A percentile compares a stretch with the other conserved stretches of the same genome.
These are phyloP conservation scores for Mycena olivaceomarginata DNA, from an alignment of 768 basidiomycete genomes.

Conservation along the genomic window DNA sequence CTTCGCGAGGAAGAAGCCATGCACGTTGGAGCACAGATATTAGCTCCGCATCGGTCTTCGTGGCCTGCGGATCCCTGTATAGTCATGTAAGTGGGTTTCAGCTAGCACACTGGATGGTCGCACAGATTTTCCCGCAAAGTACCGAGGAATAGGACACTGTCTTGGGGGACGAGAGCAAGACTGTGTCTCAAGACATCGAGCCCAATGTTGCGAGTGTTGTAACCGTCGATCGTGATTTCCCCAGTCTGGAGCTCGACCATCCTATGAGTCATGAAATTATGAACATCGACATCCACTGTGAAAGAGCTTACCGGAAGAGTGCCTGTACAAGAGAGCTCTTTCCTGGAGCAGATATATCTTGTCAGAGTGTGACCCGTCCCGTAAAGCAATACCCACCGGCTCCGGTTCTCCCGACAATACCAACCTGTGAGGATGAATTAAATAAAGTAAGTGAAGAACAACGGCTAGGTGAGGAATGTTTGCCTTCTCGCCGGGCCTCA, in stretches of 20 bases:
- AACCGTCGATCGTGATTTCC: constrained; percentile 74
- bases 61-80: constrained; percentile 72
- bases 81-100: constrained; percentile 2
- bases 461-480: not conserved
- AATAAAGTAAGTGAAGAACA: not conserved
- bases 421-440: constrained; percentile 54
- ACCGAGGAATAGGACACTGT: constrained; percentile 71
- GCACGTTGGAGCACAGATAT: constrained; percentile 77
- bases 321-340: constrained; percentile 77
- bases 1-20: constrained; percentile 74
- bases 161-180: constrained; percentile 83
- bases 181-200: constrained; percentile 71
- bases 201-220: constrained; percentile 71
- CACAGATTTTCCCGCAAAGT: constrained; percentile 69
- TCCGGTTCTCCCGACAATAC: constrained; percentile 70
- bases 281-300: not conserved
- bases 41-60: constrained; percentile 75
- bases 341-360: constrained; percentile 50
- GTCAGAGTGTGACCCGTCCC: not conserved
- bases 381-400: constrained; percentile 5
- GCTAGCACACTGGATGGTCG: constrained; percentile 9
- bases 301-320: constrained; percentile 66
- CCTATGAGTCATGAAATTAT: constrained; percentile 51
- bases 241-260: constrained; percentile 79
- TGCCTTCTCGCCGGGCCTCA: constrained; percentile 77